These are phyloP conservation scores for Glycyrrhiza uralensis DNA, from an alignment of 306 rosid species.

Conservation along the genomic window DNA sequence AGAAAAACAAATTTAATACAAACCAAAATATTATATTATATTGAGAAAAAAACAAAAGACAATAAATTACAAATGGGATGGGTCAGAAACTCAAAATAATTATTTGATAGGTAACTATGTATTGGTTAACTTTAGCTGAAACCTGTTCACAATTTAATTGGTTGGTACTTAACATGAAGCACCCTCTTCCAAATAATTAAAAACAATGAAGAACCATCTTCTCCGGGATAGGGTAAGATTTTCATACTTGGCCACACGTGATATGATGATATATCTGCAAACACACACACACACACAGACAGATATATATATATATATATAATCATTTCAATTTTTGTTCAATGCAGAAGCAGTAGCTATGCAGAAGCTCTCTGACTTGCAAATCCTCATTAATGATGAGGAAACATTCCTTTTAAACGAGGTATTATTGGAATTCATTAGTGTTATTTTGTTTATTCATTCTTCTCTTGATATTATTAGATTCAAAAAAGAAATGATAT, in stretches of 20 bases:
- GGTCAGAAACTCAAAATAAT: neutral
- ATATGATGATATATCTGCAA: too few species aligned
- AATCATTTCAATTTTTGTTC: too few species aligned
- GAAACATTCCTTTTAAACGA: conserved; percentile 51
- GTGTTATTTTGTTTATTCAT: neutral
- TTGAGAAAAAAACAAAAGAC: neutral
- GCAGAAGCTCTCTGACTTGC: conserved; percentile 46
- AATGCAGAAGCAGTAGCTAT: conserved; percentile 40
- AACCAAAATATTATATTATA: neutral
- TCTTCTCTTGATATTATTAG: neutral
- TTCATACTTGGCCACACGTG: neutral
- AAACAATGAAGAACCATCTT: neutral
- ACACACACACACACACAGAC: too few species aligned
- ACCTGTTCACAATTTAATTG: neutral
- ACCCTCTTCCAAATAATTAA: neutral
- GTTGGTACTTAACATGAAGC: conserved; percentile 2
- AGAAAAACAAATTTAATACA: neutral
- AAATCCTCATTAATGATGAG: conserved; percentile 51
- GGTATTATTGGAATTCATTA: conserved; percentile 29
- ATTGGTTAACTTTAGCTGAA: neutral
- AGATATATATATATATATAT: neutral
- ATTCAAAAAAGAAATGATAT: neutral
- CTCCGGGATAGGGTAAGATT: conserved; percentile 5
- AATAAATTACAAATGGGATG: neutral
- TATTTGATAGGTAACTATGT: neutral